These are phyloP conservation scores for Pseudogymnoascus sp. DNA, from an alignment of 2,329 filamentous ascomycete genomes.

Conservation along the genomic window DNA sequence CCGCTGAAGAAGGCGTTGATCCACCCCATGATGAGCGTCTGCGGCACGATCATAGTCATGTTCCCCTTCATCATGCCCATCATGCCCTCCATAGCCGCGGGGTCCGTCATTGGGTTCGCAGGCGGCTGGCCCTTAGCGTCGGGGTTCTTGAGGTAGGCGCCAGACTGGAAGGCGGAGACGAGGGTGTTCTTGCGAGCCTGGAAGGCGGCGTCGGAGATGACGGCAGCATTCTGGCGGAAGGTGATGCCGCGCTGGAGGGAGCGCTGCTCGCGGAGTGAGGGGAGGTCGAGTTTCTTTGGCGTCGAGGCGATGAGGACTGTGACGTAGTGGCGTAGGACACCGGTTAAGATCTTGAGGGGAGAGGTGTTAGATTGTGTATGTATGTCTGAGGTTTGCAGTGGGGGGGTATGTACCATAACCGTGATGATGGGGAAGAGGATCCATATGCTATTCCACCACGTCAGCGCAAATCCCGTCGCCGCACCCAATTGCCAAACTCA, in stretches of 20 bases:
- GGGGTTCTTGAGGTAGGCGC: conserved; percentile 82
- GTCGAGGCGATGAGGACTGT: conserved; percentile 79
- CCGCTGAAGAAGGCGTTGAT: conserved; percentile 99
- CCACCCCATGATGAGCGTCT: conserved; percentile 99
- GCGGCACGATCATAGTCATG: conserved; percentile 99
- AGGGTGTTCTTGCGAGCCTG: conserved; percentile 72
- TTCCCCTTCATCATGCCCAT: conserved; percentile 99
- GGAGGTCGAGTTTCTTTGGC: conserved; percentile 73
- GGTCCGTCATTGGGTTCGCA: conserved; percentile 90
- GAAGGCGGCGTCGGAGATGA: conserved; percentile 71
- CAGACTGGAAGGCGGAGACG: conserved; percentile 75
- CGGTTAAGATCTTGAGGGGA: conserved; percentile 67
- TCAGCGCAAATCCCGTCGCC: conserved; percentile 14
- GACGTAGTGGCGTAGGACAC: conserved; percentile 91
- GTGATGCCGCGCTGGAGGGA: conserved; percentile 76
- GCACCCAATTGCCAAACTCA: conserved; percentile 40
- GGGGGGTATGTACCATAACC: conserved; percentile 64
- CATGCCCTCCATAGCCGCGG: conserved; percentile 97
- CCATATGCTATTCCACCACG: conserved; percentile 67
- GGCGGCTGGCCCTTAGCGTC: conserved; percentile 78
- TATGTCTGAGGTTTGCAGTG: not conserved
- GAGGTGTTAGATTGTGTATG: conserved; percentile 10
- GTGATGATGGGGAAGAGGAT: conserved; percentile 95
- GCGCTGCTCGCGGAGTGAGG: conserved; percentile 76
- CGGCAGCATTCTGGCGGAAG: conserved; percentile 73